Evolutionary conservation across 1,139 yeast species (phyloP), one percentile per base, ranked within the genome.

Genomic region (Entelexis sorbosivorans): DNA sequence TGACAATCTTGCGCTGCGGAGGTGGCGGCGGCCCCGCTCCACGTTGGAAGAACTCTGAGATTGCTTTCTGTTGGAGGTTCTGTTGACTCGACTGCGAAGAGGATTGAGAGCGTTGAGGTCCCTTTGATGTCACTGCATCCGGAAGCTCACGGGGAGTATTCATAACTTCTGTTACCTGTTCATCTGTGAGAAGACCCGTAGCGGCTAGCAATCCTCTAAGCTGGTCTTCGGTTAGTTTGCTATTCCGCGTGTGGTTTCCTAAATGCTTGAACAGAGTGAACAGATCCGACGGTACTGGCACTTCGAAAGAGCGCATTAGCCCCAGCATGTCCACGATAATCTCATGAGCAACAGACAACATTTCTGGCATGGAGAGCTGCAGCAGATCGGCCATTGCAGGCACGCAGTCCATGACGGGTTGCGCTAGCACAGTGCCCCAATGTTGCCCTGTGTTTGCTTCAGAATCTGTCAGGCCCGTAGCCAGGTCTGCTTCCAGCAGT

Each of bases 401-500:
- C 10, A 57, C 43, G 8, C 52, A 49, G 2, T 38, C 31, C 14
- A 53, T 55, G 1, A 44, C 59, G 2, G 59, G 59, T 8, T 36
- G 49, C 4, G 57, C 58, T 2, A 56, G 49, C 8, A 13, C 36
- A 0, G 52, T 36, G 1, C 59, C 59, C 56, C 56, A 56, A 22
- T 26, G 36, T 9, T 22, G 10, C 5, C 17, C 39, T 9, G 19
- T 22, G 8, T 22, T 10, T 1, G 16, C 29, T 4, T 24, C 8
- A 11, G 29, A 10, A 1, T 13, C 17, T 1, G 51, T 17, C 3
- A 69, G 62, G 47, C 64, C 65, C n/a, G 61, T 59, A 53, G 71
- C 68, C 38, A 74, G 59, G 36, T 68, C 68, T 14, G 69, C 69
- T 32, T 68, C 74, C 44, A 86, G 69, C 11, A 76, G 68, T 52